A percentile compares a stretch with the other conserved stretches of the same genome.
phyloP scores from a whole-genome alignment of 495 filamentous ascomycete genomes.

The Staphylotrichum longicolle region DNA sequence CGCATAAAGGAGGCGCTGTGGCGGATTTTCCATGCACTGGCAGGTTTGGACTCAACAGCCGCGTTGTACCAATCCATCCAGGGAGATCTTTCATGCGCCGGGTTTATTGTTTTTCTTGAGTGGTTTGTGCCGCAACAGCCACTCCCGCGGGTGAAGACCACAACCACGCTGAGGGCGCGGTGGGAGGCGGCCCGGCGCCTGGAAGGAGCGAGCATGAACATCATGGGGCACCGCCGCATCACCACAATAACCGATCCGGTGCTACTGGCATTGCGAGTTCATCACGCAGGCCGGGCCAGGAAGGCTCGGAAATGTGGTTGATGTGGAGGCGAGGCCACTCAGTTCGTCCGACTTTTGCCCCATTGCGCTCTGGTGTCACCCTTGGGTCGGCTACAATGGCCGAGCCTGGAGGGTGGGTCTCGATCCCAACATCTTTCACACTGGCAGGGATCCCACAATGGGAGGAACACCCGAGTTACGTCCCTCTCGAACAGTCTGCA shows the following conservation, averaged over 20 bases:
- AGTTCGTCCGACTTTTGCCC: neutral
- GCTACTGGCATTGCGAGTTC: neutral
- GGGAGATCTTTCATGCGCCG: conserved; percentile 9
- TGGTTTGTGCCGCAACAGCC: neutral
- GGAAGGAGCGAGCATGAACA: neutral
- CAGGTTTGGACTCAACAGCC: neutral
- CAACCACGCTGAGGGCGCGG: too few species aligned
- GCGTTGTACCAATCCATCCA: conserved; percentile 1
- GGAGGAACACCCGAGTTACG: neutral
- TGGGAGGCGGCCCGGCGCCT: conserved; percentile 6
- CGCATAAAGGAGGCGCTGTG: neutral
- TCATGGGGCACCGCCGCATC: neutral
- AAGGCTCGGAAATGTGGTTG: neutral
- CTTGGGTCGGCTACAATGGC: neutral
- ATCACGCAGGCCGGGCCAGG: neutral
- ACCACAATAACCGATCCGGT: neutral
- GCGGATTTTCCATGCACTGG: conserved; percentile 4
- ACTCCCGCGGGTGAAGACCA: neutral
- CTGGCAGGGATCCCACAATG: conserved; percentile 3
- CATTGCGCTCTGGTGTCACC: neutral
- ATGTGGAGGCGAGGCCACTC: conserved; percentile 8
- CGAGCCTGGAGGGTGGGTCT: neutral
- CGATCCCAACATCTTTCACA: neutral
- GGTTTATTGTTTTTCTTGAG: neutral
- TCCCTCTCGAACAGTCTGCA: conserved; percentile 24